Conservation (phyloP, 306 rosid genomes). For the Elaeagnus macrophylla region DNA sequence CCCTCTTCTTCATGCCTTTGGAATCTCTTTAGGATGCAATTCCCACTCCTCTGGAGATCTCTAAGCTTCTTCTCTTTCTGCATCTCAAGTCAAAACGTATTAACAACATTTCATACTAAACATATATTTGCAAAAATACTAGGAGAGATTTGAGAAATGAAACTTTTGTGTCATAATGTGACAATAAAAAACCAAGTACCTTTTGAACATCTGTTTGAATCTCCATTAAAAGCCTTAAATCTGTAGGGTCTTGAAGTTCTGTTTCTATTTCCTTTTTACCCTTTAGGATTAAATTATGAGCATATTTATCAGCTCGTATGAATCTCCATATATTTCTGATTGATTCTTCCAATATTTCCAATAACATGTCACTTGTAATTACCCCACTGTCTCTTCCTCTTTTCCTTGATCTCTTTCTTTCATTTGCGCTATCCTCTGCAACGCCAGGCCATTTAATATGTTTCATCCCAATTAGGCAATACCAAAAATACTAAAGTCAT, state of each 20-base stretch:
- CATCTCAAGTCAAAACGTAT: constrained; percentile 1
- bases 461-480: too few relatives aligned
- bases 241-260: constrained; percentile 60
- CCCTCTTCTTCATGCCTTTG: constrained; percentile 38
- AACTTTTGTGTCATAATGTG: too few relatives aligned
- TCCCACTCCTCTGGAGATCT: constrained; percentile 46
- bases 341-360: constrained; percentile 68
- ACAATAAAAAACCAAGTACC: constrained; percentile 6
- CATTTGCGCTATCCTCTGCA: constrained; percentile 55
- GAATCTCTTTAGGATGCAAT: constrained; percentile 70
- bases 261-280: constrained; percentile 21
- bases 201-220: constrained; percentile 54
- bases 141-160: too few relatives aligned
- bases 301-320: constrained; percentile 55
- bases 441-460: too few relatives aligned
- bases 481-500: not conserved
- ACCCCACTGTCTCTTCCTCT: constrained; percentile 25
- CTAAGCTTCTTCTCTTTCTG: constrained; percentile 76
- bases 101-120: too few relatives aligned
- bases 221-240: constrained; percentile 40
- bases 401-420: constrained; percentile 33
- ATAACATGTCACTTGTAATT: constrained; percentile 51
- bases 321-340: constrained; percentile 71
- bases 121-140: too few relatives aligned
- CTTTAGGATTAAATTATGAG: constrained; percentile 23